Conservation (phyloP, 176 grass and related monocot genomes). For the Rhipidocladum racemiflorum region DNA sequence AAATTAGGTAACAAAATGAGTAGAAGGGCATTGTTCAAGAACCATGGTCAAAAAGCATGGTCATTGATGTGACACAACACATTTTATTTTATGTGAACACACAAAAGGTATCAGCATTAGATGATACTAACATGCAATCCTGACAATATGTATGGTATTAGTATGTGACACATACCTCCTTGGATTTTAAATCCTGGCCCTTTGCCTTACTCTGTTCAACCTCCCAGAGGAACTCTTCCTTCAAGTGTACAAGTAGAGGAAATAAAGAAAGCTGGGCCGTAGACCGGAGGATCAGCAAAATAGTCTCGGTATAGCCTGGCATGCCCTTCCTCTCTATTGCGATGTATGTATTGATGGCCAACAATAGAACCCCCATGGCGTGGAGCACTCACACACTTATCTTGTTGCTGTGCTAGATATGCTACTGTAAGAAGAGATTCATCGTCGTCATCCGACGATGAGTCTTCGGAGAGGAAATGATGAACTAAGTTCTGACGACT, state of each 20-base stretch:
- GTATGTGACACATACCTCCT: constrained; percentile 59
- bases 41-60: neutral
- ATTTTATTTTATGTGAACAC: neutral
- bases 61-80: neutral
- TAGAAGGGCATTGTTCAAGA: constrained; percentile 2
- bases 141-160: constrained; percentile 6
- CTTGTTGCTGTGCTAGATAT: too few species aligned
- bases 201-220: constrained; percentile 79
- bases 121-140: neutral
- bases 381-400: too few species aligned
- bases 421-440: too few species aligned
- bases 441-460: too few species aligned
- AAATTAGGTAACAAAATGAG: constrained; percentile 3
- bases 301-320: too few species aligned
- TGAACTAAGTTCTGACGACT: too few species aligned
- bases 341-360: too few species aligned
- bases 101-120: constrained; percentile 3
- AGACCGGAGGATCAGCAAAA: too few species aligned
- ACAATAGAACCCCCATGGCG: too few species aligned
- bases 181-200: constrained; percentile 87
- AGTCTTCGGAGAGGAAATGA: too few species aligned
- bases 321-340: too few species aligned
- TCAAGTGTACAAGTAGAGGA: constrained; percentile 32
- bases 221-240: constrained; percentile 99
- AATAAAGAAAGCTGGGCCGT: constrained; percentile 20